Base-by-base conservation (phyloP, 1,284 basidiomycete species). In the Sanghuangporus baumii region DNA sequence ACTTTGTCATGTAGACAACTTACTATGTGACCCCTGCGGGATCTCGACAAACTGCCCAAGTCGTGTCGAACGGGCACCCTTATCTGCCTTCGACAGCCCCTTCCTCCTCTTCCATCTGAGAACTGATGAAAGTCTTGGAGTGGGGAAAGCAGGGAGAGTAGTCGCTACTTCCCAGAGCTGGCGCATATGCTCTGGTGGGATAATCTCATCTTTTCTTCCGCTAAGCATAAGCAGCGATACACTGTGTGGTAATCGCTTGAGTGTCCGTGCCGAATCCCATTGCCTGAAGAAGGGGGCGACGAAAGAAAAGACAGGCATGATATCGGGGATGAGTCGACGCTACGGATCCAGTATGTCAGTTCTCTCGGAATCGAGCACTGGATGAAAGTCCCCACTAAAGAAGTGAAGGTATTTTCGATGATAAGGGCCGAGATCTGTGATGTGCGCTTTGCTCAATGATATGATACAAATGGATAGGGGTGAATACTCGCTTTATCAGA, bases 381-480 rank as follows among this genome's bases (percentile, higher is more conserved):
- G 31, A 18, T 34, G 48, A 46, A 51, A 2, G 11, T 12, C 20
- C 50, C 14, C 55, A 65, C 64, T 46, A 82, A 72, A 2, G 77
- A 79, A n/a, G 77, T 65, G 67, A 82, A 81, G 1, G 81, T 81
- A 71, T 86, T 85, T 70, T 86, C 83, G 55, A 85, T 67, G 38
- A 86, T 80, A 18, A 78, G 60, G 3, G 72, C 76, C 26, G 69
- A 66, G 12, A 75, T 62, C 64, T 65, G 26, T 16, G 37, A 34
- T 12, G 16, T 14, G 36, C 6, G 6, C 11, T 36, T 48, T n/a
- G 38, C 11, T 55, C 41, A 56, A 34, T 18, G 16, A 40, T 8
- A 26, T 18, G 23, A 46, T 48, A 26, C 23, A 23, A 51, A 38
- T n/a, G 4, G 5, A 46, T 3, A 5, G 11, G 26, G 7, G n/a